These are phyloP conservation scores for Beauveria medogensis DNA, from an alignment of 2,329 filamentous ascomycete genomes.

Conservation along the genomic window DNA sequence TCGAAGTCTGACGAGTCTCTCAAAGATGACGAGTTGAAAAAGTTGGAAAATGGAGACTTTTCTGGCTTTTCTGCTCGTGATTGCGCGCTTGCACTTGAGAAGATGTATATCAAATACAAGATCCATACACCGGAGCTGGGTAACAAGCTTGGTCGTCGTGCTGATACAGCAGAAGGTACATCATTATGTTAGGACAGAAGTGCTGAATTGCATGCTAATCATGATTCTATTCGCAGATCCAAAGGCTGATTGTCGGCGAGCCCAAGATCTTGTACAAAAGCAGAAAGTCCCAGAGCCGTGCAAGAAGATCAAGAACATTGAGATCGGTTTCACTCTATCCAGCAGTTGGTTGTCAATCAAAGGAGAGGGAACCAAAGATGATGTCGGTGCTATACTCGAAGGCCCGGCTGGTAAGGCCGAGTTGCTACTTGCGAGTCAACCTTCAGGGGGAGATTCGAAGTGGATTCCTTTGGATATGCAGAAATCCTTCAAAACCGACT, in stretches of 20 bases:
- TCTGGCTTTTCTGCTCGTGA: not conserved
- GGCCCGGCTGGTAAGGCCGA: not conserved
- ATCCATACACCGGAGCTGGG: not conserved
- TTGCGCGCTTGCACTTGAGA: not conserved
- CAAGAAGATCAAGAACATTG: not conserved
- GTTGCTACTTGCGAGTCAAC: not conserved
- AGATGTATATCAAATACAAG: not conserved
- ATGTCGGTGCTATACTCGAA: not conserved
- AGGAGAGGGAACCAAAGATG: not conserved
- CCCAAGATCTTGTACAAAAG: not conserved
- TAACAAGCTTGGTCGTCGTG: not conserved
- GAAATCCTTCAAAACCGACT: not conserved
- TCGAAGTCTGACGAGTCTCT: not conserved
- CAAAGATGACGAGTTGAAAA: not conserved
- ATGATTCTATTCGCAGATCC: not conserved
- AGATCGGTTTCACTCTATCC: not conserved
- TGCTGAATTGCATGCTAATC: not conserved
- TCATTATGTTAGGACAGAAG: not conserved
- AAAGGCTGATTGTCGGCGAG: not conserved
- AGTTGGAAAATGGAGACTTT: not conserved
- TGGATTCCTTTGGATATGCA: not conserved
- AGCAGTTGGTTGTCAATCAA: not conserved
- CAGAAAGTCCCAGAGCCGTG: not conserved
- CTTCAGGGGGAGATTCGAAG: not conserved
- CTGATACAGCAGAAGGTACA: not conserved